Percentiles rank a stretch among this genome's conserved stretches.
Conservation (phyloP, 78 protist species). For the Bigelowiella natans region DNA sequence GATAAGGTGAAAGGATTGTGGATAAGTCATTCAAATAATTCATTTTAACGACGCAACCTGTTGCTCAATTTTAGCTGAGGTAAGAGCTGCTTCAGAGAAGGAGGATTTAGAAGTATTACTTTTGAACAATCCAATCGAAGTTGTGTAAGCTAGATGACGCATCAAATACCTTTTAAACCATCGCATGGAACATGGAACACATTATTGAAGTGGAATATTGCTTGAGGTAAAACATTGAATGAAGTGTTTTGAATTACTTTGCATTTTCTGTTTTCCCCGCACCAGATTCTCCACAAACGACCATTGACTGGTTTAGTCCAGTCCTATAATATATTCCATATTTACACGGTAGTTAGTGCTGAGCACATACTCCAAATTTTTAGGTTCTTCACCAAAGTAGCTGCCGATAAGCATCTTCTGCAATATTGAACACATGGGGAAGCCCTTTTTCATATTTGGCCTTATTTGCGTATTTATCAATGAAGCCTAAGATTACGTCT, state of each 20-base stretch:
- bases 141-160: background rate
- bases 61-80: background rate
- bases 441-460: background rate
- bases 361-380: too few species aligned
- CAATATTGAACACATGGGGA: background rate
- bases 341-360: too few species aligned
- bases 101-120: background rate
- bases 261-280: slow-evolving; percentile 4
- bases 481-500: too few species aligned
- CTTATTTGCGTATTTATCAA: background rate
- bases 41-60: too few species aligned
- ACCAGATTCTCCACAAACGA: slow-evolving; percentile 27
- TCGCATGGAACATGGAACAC: too few species aligned
- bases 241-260: background rate
- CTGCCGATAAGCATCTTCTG: background rate
- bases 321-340: background rate
- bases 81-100: background rate
- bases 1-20: too few species aligned
- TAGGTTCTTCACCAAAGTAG: background rate
- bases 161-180: background rate
- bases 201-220: too few species aligned
- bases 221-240: too few species aligned
- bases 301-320: slow-evolving; percentile 1
- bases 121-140: background rate
- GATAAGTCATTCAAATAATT: too few species aligned